A percentile compares a stretch with the other conserved stretches of the same genome.
Evolutionary conservation across 2,329 filamentous ascomycete species (phyloP).

Genomic region (Penicillium expansum): DNA sequence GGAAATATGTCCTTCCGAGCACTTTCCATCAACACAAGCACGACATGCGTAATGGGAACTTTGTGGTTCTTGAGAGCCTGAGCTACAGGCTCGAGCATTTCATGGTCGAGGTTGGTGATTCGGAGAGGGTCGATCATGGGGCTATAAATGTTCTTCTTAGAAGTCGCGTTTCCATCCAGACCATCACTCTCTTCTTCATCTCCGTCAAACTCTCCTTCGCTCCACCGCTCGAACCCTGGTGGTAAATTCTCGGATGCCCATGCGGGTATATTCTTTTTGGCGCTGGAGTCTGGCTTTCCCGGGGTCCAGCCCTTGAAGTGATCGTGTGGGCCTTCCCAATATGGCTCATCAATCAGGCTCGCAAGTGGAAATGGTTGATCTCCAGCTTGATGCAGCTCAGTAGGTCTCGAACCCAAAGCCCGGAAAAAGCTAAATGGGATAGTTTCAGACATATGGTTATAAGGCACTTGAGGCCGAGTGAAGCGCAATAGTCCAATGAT

Average conservation of each 20-base stretch:
- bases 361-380: conserved; percentile 26
- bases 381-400: conserved; percentile 1
- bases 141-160: conserved; percentile 22
- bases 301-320: conserved; percentile 35
- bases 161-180: neutral
- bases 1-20: conserved; percentile 34
- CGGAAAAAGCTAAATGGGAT: conserved; percentile 29
- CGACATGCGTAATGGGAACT: conserved; percentile 31
- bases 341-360: conserved; percentile 22
- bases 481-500: conserved; percentile 19
- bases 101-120: conserved; percentile 32
- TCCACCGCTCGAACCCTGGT: conserved; percentile 29
- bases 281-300: conserved; percentile 9
- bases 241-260: conserved; percentile 28
- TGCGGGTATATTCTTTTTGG: conserved; percentile 7
- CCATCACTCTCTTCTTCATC: neutral
- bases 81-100: conserved; percentile 25
- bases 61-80: conserved; percentile 23
- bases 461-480: conserved; percentile 29
- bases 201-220: neutral
- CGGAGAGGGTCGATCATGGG: conserved; percentile 31
- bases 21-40: conserved; percentile 35
- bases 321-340: conserved; percentile 28
- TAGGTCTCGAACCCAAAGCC: conserved; percentile 13
- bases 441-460: conserved; percentile 31